Conservation (phyloP, 331 rosid genomes). For the Saraca asoca region DNA sequence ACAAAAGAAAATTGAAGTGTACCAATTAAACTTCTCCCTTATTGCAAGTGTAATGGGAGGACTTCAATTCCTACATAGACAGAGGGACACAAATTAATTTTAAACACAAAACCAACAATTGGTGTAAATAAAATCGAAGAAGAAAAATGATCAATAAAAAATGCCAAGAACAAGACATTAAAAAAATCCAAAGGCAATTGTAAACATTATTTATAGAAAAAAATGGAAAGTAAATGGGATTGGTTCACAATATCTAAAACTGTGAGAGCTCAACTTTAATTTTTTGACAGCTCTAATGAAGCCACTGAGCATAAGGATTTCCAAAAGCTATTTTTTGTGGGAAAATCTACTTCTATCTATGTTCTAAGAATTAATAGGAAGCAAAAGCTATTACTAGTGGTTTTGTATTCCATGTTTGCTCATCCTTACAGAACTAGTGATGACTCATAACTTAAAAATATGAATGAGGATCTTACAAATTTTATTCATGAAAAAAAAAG, state of each 20-base stretch:
- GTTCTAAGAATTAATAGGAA: slow-evolving; percentile 58
- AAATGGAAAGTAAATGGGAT: slow-evolving; percentile 79
- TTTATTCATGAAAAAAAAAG: slow-evolving; percentile 64
- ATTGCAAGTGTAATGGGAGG: too few relatives aligned
- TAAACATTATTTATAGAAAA: too few relatives aligned
- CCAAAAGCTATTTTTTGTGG: slow-evolving; percentile 64
- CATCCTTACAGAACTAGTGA: slow-evolving; percentile 32
- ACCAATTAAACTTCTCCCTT: too few relatives aligned
- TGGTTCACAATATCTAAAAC: slow-evolving; percentile 71
- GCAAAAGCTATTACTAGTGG: slow-evolving; percentile 66
- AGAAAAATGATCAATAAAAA: too few relatives aligned
- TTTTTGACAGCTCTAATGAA: slow-evolving; percentile 78
- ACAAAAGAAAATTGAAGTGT: too few relatives aligned
- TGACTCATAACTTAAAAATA: slow-evolving; percentile 22
- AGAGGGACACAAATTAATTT: too few relatives aligned
- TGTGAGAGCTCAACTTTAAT: slow-evolving; percentile 66
- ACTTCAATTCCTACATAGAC: too few relatives aligned
- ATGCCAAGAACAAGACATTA: too few relatives aligned
- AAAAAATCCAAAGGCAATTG: too few relatives aligned
- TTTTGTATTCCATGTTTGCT: slow-evolving; percentile 41
- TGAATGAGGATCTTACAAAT: slow-evolving; percentile 43
- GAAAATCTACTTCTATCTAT: slow-evolving; percentile 61
- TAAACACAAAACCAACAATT: too few relatives aligned
- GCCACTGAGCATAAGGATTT: slow-evolving; percentile 71
- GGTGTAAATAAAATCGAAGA: too few relatives aligned